phyloP scores from a whole-genome alignment of 164 flowering plant genomes.

The Santalum album region DNA sequence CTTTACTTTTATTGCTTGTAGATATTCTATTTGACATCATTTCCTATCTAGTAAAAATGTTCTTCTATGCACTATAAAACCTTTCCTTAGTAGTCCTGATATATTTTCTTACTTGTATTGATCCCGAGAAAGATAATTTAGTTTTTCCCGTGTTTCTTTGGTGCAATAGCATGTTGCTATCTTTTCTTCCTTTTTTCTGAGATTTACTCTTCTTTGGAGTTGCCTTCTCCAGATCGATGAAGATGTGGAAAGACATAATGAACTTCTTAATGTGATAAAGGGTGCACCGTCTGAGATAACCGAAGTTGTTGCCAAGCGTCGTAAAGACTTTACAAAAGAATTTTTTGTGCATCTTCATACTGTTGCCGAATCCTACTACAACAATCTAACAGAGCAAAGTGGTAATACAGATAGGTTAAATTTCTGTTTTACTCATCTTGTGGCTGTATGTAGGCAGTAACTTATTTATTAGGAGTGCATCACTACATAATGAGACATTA shows the following conservation, averaged over 20 bases:
- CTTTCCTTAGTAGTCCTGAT: too few species aligned
- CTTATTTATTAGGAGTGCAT: too few species aligned
- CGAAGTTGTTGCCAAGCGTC: conserved; percentile 63
- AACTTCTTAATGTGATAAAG: conserved; percentile 57
- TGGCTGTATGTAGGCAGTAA: too few species aligned
- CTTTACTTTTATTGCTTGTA: too few species aligned
- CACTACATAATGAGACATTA: too few species aligned
- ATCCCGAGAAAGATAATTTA: not conserved
- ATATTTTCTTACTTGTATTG: too few species aligned
- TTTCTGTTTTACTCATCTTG: too few species aligned
- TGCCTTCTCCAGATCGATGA: conserved; percentile 58
- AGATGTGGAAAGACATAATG: conserved; percentile 81
- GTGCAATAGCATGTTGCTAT: not conserved
- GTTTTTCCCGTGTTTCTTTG: not conserved
- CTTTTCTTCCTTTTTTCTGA: not conserved
- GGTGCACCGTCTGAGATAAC: conserved; percentile 38
- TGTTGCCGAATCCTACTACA: conserved; percentile 69
- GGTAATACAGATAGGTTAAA: too few species aligned
- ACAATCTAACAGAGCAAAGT: conserved; percentile 57
- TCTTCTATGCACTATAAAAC: too few species aligned
- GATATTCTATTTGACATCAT: too few species aligned
- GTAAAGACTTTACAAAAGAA: conserved; percentile 88
- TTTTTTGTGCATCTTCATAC: conserved; percentile 78
- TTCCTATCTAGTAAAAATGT: too few species aligned
- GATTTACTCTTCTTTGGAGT: conserved; percentile 3